A percentile compares a stretch with the other conserved stretches of the same genome.
Evolutionary conservation across 768 basidiomycete species (phyloP).

Genomic region (Mycena amicta): DNA sequence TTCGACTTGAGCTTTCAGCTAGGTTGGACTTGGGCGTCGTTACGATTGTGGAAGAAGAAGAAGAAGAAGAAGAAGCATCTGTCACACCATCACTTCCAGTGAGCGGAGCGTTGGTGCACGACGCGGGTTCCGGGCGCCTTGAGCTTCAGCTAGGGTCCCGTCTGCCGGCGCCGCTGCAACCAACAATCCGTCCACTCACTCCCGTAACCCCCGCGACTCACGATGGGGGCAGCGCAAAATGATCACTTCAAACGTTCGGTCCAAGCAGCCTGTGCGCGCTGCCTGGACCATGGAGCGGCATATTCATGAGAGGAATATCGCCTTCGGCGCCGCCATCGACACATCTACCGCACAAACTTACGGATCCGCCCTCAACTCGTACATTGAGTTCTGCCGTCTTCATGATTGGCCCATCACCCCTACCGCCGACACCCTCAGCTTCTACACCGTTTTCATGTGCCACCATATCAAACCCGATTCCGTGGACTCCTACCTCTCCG

Average conservation of each 20-base stretch:
- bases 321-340: slow-evolving; percentile 27
- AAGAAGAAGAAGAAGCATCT: too few relatives aligned
- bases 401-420: slow-evolving; percentile 28
- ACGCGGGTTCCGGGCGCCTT: too few relatives aligned
- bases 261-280: slow-evolving; percentile 32
- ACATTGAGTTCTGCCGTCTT: slow-evolving; percentile 25
- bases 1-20: too few relatives aligned
- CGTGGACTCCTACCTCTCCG: slow-evolving; percentile 36
- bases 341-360: slow-evolving; percentile 18
- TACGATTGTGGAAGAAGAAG: too few relatives aligned
- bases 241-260: neutral
- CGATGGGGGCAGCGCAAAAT: neutral
- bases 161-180: neutral
- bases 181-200: too few relatives aligned
- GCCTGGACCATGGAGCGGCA: slow-evolving; percentile 38
- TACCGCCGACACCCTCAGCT: slow-evolving; percentile 33
- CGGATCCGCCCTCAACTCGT: slow-evolving; percentile 30
- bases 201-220: neutral
- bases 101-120: too few relatives aligned
- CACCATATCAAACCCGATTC: slow-evolving; percentile 35
- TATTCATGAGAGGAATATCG: slow-evolving; percentile 27
- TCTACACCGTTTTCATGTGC: slow-evolving; percentile 35
- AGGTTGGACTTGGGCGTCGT: too few relatives aligned
- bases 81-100: too few relatives aligned
- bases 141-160: too few relatives aligned